phyloP scores from a whole-genome alignment of 805 yeast species.

The Saccharomycopsis fermentans region DNA sequence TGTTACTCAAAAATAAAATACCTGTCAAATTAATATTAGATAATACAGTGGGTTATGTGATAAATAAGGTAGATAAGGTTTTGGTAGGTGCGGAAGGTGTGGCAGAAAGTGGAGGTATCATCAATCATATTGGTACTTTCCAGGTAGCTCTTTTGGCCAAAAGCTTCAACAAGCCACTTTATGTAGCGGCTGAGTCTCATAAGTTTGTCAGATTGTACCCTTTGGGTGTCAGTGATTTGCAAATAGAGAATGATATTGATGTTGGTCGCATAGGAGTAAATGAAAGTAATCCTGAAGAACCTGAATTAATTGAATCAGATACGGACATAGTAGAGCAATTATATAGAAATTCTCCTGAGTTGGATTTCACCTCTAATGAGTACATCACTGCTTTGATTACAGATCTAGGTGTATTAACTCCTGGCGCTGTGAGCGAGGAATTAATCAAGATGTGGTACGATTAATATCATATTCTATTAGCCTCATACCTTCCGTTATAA shows the following conservation, averaged over 20 bases:
- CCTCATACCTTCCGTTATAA: no score
- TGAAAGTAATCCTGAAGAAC: slow-evolving; percentile 18
- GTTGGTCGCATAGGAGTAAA: slow-evolving; percentile 24
- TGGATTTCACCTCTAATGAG: slow-evolving; percentile 94
- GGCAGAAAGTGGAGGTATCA: slow-evolving; percentile 96
- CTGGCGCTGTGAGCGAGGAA: slow-evolving; percentile 97
- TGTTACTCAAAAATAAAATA: slow-evolving; percentile 59
- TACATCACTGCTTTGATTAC: slow-evolving; percentile 92
- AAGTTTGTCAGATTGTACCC: slow-evolving; percentile 96
- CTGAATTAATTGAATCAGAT: slow-evolving; percentile 19
- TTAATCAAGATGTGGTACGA: slow-evolving; percentile 97
- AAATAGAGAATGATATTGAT: slow-evolving; percentile 42
- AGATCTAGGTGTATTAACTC: slow-evolving; percentile 92
- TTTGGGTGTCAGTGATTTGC: slow-evolving; percentile 83
- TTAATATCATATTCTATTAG: slow-evolving; percentile 27
- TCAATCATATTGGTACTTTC: slow-evolving; percentile 89
- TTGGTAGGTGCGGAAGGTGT: slow-evolving; percentile 99
- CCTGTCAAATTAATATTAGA: slow-evolving; percentile 87
- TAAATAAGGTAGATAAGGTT: slow-evolving; percentile 85
- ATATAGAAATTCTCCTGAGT: slow-evolving; percentile 38
- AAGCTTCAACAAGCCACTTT: slow-evolving; percentile 83
- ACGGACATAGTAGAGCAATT: slow-evolving; percentile 21
- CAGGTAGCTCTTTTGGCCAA: slow-evolving; percentile 91
- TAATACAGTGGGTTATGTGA: slow-evolving; percentile 85
- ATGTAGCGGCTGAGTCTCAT: slow-evolving; percentile 90